phyloP scores from a whole-genome alignment of 345 rosid species.

The Psidium friedrichsthalianum region DNA sequence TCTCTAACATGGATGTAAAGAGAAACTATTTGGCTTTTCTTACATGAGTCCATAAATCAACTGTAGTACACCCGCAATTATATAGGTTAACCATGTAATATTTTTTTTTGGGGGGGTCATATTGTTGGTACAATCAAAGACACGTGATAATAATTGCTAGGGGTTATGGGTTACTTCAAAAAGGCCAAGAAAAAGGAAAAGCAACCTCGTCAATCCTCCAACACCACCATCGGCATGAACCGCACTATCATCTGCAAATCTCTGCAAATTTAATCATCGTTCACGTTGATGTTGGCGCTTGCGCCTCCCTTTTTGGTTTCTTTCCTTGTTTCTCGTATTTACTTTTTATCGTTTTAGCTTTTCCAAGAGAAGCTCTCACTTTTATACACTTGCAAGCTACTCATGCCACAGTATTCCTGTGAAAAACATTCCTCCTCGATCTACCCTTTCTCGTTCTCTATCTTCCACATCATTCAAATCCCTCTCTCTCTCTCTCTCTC shows the following conservation, averaged over 20 bases:
- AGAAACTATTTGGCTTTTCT: not conserved
- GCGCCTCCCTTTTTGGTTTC: not conserved
- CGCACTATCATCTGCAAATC: not conserved
- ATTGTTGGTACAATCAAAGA: not conserved
- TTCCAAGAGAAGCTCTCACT: not conserved
- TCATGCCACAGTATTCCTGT: not conserved
- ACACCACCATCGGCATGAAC: not conserved
- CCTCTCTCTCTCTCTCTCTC: not conserved
- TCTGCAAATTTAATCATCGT: not conserved
- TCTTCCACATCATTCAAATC: not conserved
- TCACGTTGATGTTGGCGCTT: not conserved
- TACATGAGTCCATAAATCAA: not conserved
- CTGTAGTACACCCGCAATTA: not conserved
- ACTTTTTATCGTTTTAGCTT: not conserved
- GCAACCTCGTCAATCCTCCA: not conserved
- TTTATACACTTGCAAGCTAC: not conserved
- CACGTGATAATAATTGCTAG: not conserved
- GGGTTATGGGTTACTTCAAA: not conserved
- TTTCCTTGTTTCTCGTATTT: not conserved
- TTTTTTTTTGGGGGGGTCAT: not conserved
- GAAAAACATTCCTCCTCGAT: not conserved
- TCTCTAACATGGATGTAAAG: not conserved
- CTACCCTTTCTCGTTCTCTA: not conserved
- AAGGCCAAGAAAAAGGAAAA: not conserved
- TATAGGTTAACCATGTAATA: not conserved